phyloP scores from a whole-genome alignment of 371 early-diverging fungal genomes.

The Circinella umbellata region DNA sequence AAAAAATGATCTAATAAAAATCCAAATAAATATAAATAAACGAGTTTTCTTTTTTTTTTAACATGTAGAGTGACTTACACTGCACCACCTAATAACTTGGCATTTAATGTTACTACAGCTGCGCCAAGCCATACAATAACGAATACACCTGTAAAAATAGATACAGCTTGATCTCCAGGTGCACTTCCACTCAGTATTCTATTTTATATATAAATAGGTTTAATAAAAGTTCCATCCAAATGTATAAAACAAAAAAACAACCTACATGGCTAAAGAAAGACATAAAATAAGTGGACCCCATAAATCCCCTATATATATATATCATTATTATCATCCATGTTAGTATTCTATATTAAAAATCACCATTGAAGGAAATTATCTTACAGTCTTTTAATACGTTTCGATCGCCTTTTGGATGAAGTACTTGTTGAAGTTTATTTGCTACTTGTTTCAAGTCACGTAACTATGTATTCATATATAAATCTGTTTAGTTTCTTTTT shows the following conservation, averaged over 20 bases:
- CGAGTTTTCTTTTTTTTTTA: conserved; percentile 37
- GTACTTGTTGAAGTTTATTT: conserved; percentile 75
- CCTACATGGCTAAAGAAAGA: conserved; percentile 76
- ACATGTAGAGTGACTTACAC: conserved; percentile 44
- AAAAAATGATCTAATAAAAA: conserved; percentile 78
- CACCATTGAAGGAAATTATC: neutral
- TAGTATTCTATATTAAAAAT: too few species aligned
- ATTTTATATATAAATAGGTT: neutral
- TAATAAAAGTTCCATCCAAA: neutral
- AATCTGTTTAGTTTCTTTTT: too few species aligned
- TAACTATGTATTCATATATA: conserved; percentile 45
- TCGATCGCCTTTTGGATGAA: conserved; percentile 68
- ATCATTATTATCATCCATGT: neutral
- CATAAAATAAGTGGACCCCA: conserved; percentile 97
- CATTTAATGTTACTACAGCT: conserved; percentile 92
- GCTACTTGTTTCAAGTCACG: conserved; percentile 79
- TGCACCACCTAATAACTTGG: conserved; percentile 92
- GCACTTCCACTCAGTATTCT: conserved; percentile 68
- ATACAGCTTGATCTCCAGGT: conserved; percentile 73
- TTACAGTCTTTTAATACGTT: conserved; percentile 56
- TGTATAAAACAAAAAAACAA: neutral
- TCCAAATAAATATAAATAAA: neutral
- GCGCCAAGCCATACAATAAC: conserved; percentile 94
- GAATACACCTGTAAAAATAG: conserved; percentile 91
- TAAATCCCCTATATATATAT: conserved; percentile 78